Base-by-base conservation (phyloP, 371 early-diverging fungal species). In the Mortierella polycephala region DNA sequence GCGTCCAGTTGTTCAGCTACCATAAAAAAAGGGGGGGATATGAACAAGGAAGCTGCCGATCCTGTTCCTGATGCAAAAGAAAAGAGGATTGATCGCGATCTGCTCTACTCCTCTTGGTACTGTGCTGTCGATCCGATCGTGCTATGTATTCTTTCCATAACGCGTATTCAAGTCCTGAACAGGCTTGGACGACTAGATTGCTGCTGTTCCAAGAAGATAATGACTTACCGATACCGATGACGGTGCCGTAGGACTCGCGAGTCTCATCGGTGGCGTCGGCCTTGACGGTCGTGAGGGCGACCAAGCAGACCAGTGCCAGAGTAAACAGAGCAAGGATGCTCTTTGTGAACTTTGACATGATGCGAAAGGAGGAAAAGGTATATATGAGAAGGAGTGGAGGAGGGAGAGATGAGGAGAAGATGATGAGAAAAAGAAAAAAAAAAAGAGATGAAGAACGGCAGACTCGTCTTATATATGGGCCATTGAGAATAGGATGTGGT, bases 191-290 rank as follows among this genome's bases (percentile, higher is more conserved):
- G 30, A 30, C 2, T 30, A 23, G 20, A 23, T 56, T 30, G 30
- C 56, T 18, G n/a, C 30, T 20, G 37, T 3, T 11, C 30, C 11
- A 14, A 44, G 51, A 14, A 44, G 51, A 49, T 7, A 44, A 41
- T 49, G 50, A 75, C 75, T 70, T 75, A 75, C 75, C 75, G 70
- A 97, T 96, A 80, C 97, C 97, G 75, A 97, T 93, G 54, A 94
- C 93, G 75, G 84, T 83, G 65, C 94, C 94, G 60, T 65, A 75
- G 52, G 62, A 21, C 52, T 69, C 67, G 63, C 74, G 68, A 41
- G 62, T 55, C 60, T 75, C 70, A 65, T 75, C 75, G 44, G 51
- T 45, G 37, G 60, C 64, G 61, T 64, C 61, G 47, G 75, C 75
- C 63, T 69, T 70, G 75, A 70, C 75, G 60, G 75, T 67, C 56